A percentile compares a stretch with the other conserved stretches of the same genome.
Conservation (phyloP, 371 early-diverging fungal genomes). For the Mucor velutinosus region DNA sequence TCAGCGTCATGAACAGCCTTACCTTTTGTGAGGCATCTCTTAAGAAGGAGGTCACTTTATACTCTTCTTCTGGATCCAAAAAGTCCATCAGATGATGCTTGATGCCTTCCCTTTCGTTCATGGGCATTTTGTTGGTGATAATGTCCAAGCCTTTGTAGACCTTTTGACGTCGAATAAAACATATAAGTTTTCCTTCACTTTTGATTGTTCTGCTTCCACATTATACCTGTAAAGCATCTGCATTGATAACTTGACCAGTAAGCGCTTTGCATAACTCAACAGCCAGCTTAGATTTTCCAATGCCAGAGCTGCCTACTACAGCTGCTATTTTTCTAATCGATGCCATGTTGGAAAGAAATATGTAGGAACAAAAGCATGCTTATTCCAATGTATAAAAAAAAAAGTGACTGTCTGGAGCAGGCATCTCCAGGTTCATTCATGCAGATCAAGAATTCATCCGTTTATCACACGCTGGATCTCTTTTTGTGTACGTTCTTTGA, state of each 20-base stretch:
- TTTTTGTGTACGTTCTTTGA: too few species aligned
- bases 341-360: conserved; percentile 15
- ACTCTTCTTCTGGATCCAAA: conserved; percentile 76
- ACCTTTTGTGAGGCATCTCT: conserved; percentile 74
- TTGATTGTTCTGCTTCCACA: too few species aligned
- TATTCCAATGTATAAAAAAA: not conserved
- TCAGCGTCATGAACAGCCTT: not conserved
- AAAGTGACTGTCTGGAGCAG: not conserved
- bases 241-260: conserved; percentile 92
- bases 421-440: too few species aligned
- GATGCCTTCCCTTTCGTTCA: conserved; percentile 68
- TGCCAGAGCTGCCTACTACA: conserved; percentile 89
- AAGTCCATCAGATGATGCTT: conserved; percentile 90
- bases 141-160: conserved; percentile 90
- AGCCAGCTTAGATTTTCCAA: conserved; percentile 91
- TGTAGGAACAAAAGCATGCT: not conserved
- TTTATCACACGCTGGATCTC: too few species aligned
- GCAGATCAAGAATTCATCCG: too few species aligned
- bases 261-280: conserved; percentile 83
- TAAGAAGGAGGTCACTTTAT: conserved; percentile 84
- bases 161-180: conserved; percentile 42
- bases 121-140: conserved; percentile 91
- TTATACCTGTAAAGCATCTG: conserved; percentile 95
- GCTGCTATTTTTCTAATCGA: conserved; percentile 43
- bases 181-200: too few species aligned